Evolutionary conservation across 1,139 yeast species (phyloP), one percentile per base, ranked within the genome.

Genomic region (Pichia sp.): DNA sequence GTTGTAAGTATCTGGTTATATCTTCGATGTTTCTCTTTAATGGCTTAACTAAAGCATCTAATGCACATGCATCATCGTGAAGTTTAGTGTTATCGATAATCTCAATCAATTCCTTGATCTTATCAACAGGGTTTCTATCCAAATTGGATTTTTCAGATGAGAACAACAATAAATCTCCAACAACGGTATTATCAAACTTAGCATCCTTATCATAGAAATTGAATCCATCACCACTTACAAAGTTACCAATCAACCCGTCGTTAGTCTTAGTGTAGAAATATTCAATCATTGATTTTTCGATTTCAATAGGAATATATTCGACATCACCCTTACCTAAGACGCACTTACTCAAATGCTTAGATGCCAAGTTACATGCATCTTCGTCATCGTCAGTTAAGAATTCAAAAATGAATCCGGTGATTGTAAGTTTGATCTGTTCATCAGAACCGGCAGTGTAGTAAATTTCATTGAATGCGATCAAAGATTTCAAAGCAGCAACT

Each of bases 351-450:
- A 76, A 53, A 46, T 64, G 66, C 3, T 53, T 38, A 0, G 81
- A 65, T 1, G 79, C 71, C 3, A 58, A 24, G 1, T 56, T 52
- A 55, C 85, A 66, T 12, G 81, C 67, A 10, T 67, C 74, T 9
- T 70, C 73, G 53, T 83, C 87, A 58, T 85, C 93, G 61, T 85
- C 94, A 44, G 72, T 68, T 15, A 83, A 61, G 50, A 70, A 75
- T 15, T 62, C 58, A 51, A 68, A 72, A 1, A 79, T 57, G 12
- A 62, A 52, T 17, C 71, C 55, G 4, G 48, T 19, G 2, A 61
- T 58, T n/a, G 51, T 39, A 4, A 53, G 28, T 18, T 48, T 38
- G 2, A 42, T 27, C 2, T 32, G 18, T 20, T 42, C 37, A n/a
- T 47, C 34, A 5, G n/a, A 19, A 8, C 45, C 44, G 20, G 32